phyloP scores from a whole-genome alignment of 768 basidiomycete genomes.

The Xanthoconium purpureum region DNA sequence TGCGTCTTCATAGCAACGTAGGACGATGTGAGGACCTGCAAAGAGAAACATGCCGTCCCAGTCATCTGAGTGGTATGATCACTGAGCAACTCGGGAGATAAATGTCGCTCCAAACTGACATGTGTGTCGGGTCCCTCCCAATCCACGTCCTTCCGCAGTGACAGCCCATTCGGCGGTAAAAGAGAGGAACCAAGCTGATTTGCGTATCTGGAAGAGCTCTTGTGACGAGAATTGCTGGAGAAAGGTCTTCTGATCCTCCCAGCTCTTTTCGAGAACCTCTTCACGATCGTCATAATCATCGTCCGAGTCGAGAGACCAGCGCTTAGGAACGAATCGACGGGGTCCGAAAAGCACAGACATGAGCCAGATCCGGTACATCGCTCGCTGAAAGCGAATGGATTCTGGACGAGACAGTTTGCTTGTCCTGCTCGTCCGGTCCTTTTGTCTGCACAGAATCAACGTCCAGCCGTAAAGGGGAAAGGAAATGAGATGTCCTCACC shows the following conservation, averaged over 20 bases:
- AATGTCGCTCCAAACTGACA: not conserved
- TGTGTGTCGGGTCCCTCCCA: not conserved
- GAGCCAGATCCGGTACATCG: slow-evolving; percentile 30
- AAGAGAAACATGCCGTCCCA: slow-evolving; percentile 3
- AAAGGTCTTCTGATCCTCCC: not conserved
- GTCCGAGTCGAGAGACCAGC: accelerated
- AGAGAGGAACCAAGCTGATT: not conserved
- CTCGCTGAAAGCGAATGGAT: slow-evolving; percentile 29
- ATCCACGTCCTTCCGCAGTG: not conserved
- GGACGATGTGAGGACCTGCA: slow-evolving; percentile 8
- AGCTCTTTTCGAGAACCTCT: not conserved
- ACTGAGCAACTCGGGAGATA: not conserved
- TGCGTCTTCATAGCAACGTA: slow-evolving; percentile 5
- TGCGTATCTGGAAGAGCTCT: slow-evolving; percentile 2
- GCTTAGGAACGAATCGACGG: not conserved
- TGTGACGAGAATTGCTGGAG: not conserved
- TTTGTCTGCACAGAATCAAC: slow-evolving; percentile 9
- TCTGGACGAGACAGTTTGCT: slow-evolving; percentile 32
- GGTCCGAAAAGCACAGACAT: slow-evolving; percentile 13
- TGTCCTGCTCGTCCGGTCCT: slow-evolving; percentile 30
- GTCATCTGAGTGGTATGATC: not conserved
- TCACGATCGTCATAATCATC: not conserved
- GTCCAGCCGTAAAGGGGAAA: too few relatives aligned
- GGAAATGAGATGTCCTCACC: slow-evolving; percentile 26
- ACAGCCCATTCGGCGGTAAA: not conserved